A percentile compares a stretch with the other conserved stretches of the same genome.
Conservation (phyloP, 306 rosid species). For the Mucuna pruriens region DNA sequence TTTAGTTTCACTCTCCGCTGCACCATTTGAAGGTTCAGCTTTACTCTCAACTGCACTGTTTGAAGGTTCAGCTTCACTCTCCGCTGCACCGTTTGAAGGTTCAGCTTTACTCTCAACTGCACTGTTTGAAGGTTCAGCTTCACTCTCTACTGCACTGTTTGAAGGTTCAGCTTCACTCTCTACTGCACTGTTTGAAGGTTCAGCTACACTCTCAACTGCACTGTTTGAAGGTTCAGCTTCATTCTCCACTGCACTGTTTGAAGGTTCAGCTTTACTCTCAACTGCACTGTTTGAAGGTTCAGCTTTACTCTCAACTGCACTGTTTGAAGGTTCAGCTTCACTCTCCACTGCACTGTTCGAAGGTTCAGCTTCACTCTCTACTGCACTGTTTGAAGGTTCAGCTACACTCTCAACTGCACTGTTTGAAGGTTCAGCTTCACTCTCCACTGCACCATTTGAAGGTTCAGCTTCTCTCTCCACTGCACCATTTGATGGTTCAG, state of each 20-base stretch:
- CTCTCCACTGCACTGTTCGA: background rate
- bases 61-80: slow-evolving; percentile 5
- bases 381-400: slow-evolving; percentile 12
- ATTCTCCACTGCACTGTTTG: background rate
- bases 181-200: background rate
- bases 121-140: background rate
- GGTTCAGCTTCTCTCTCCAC: background rate
- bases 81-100: background rate
- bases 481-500: background rate
- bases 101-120: background rate
- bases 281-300: background rate
- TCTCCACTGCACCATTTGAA: background rate
- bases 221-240: background rate
- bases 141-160: background rate
- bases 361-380: slow-evolving; percentile 19
- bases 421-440: background rate
- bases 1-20: background rate
- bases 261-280: background rate
- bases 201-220: background rate
- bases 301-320: background rate
- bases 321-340: background rate
- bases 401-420: background rate
- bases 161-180: background rate
- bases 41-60: background rate
- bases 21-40: background rate